Evolutionary conservation across 2,329 filamentous ascomycete species (phyloP).

Genomic region (Ampelomyces quisqualis): DNA sequence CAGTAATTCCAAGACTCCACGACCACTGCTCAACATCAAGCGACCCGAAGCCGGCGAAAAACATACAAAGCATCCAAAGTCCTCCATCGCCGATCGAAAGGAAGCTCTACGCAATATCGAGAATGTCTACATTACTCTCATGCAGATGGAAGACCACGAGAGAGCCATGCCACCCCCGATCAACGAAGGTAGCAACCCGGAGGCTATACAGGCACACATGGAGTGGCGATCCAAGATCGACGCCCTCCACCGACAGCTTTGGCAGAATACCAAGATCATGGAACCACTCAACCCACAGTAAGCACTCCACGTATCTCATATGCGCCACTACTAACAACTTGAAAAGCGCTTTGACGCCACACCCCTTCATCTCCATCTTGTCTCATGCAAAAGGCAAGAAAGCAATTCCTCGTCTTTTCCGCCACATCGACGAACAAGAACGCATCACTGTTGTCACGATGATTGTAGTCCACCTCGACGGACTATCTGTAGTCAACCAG

Average conservation of each 20-base stretch:
- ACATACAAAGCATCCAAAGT: conserved; percentile 45
- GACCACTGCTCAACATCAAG: conserved; percentile 93
- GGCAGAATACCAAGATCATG: conserved; percentile 86
- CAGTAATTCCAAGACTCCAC: conserved; percentile 96
- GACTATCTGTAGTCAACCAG: conserved; percentile 82
- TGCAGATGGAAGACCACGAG: conserved; percentile 93
- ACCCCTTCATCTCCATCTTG: conserved; percentile 95
- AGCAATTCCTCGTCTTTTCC: conserved; percentile 90
- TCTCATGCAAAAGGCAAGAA: conserved; percentile 96
- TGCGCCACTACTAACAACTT: conserved; percentile 15
- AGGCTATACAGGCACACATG: conserved; percentile 70
- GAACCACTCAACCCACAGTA: conserved; percentile 72
- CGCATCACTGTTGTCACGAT: conserved; percentile 94
- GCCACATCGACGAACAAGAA: conserved; percentile 87
- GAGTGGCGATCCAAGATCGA: conserved; percentile 75
- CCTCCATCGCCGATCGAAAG: conserved; percentile 71
- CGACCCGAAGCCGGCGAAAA: conserved; percentile 68
- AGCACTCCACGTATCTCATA: conserved; percentile 19
- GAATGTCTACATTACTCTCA: conserved; percentile 79
- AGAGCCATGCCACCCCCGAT: conserved; percentile 72
- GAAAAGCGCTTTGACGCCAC: conserved; percentile 63
- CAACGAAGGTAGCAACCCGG: conserved; percentile 64
- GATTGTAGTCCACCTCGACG: conserved; percentile 90
- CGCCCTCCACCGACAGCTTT: conserved; percentile 75
- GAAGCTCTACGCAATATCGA: conserved; percentile 84